These are phyloP conservation scores for Argentina anserina DNA, from an alignment of 306 rosid species.

Conservation along the genomic window DNA sequence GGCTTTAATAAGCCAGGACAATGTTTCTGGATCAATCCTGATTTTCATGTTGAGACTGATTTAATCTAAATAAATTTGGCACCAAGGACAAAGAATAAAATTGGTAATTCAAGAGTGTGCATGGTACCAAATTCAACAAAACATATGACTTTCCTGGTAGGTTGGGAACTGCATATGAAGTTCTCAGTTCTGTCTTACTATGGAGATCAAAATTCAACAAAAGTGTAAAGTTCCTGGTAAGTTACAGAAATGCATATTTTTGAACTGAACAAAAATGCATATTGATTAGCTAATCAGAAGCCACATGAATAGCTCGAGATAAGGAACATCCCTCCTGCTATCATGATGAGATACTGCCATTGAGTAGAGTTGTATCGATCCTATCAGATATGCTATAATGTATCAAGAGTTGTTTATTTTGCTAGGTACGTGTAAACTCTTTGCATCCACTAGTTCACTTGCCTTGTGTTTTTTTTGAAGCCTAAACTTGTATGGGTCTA, in stretches of 20 bases:
- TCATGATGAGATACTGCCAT: background rate
- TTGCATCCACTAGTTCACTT: background rate
- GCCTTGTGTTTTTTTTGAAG: background rate
- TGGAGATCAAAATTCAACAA: background rate
- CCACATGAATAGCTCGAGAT: background rate
- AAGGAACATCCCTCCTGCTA: background rate
- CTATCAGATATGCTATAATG: background rate
- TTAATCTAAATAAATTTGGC: background rate
- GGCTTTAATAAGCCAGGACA: background rate
- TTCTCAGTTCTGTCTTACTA: background rate
- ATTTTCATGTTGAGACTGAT: background rate
- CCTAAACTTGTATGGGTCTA: background rate
- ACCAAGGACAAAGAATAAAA: background rate
- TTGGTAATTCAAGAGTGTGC: background rate
- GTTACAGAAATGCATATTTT: background rate
- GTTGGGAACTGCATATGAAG: background rate
- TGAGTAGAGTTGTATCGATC: background rate
- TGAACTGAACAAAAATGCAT: no score
- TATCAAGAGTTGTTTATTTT: background rate
- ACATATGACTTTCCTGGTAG: background rate
- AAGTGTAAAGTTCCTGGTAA: background rate
- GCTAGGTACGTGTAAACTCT: background rate
- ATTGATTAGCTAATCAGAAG: background rate
- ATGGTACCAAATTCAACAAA: background rate
- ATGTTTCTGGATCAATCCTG: background rate